Evolutionary conservation across 2,329 filamentous ascomycete genomes (phyloP).

Genomic region (Epichloe hybrida): DNA sequence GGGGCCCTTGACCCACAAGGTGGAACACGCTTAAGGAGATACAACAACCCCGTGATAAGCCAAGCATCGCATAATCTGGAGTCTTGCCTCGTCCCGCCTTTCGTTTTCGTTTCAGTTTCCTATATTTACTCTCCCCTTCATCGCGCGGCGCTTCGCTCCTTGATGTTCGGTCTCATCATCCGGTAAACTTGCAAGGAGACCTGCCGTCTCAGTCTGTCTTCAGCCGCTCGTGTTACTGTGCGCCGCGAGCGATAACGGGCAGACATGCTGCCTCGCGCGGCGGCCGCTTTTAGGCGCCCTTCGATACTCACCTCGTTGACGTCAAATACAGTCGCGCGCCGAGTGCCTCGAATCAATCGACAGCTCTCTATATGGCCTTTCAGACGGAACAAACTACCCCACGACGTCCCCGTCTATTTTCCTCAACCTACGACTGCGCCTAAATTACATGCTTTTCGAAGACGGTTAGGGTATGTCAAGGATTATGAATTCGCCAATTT

Average conservation of each 20-base stretch:
- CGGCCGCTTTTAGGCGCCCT: conserved; percentile 11
- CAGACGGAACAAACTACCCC: conserved; percentile 10
- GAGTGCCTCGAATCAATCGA: conserved; percentile 4
- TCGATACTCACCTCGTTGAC: conserved; percentile 9
- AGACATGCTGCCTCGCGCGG: conserved; percentile 12
- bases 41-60: no score
- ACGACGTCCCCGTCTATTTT: conserved; percentile 21
- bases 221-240: neutral
- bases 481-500: neutral
- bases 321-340: conserved; percentile 9
- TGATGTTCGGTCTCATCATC: neutral
- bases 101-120: neutral
- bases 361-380: conserved; percentile 23
- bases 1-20: no score
- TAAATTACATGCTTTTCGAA: conserved; percentile 1
- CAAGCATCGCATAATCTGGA: no score
- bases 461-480: conserved; percentile 3
- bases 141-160: neutral
- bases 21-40: no score
- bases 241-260: conserved; percentile 1
- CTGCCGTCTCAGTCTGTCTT: neutral
- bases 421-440: conserved; percentile 7
- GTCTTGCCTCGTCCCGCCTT: neutral
- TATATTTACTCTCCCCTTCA: neutral
- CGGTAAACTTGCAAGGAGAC: neutral